Evolutionary conservation across 2,329 filamentous ascomycete species (phyloP).

Genomic region (Zasmidium angulare): DNA sequence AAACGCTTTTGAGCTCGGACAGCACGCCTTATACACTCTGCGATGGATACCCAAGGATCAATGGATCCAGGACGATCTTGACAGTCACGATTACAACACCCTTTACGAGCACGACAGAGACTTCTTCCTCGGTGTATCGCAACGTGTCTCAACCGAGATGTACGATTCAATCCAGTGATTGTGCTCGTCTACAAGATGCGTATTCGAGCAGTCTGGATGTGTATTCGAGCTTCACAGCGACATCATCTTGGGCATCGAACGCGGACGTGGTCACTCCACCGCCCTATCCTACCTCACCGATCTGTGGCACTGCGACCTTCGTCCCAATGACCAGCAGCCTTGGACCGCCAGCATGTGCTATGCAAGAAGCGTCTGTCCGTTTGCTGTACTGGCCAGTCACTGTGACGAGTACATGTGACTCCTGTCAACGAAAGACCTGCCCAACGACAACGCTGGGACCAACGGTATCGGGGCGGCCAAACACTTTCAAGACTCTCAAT

Average conservation of each 20-base stretch:
- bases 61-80: conserved; percentile 16
- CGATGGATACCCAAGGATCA: conserved; percentile 24
- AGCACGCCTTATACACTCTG: conserved; percentile 22
- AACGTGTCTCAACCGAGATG: conserved; percentile 16
- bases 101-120: neutral
- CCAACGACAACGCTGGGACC: conserved; percentile 16
- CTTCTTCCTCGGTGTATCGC: conserved; percentile 1
- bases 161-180: conserved; percentile 19
- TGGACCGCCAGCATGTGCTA: conserved; percentile 12
- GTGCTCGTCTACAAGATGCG: conserved; percentile 5
- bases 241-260: too few species aligned
- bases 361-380: conserved; percentile 17
- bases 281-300: conserved; percentile 5
- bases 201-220: neutral
- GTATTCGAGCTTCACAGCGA: neutral
- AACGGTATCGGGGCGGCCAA: conserved; percentile 20
- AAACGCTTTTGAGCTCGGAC: conserved; percentile 5
- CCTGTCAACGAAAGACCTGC: conserved; percentile 13
- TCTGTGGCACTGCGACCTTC: conserved; percentile 13
- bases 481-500: conserved; percentile 18
- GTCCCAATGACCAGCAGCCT: neutral
- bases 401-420: conserved; percentile 7
- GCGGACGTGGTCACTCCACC: neutral
- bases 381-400: conserved; percentile 24
- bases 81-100: neutral